Evolutionary conservation across 306 rosid species (phyloP).

Genomic region (Potentilla sterilis): DNA sequence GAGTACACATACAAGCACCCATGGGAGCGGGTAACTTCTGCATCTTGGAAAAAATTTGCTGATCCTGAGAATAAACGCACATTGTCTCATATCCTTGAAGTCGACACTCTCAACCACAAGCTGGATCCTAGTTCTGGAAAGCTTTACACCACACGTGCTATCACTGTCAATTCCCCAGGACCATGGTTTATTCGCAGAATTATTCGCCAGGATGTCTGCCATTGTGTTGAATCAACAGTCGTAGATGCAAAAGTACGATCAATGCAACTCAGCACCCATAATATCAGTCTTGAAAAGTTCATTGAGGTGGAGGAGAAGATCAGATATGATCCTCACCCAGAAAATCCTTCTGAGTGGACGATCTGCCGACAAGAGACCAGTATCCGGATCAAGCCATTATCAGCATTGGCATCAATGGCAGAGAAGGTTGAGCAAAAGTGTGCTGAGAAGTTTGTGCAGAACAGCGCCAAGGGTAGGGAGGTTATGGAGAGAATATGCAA

Average conservation of each 20-base stretch:
- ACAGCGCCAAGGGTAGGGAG: conserved; percentile 83
- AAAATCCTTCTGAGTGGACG: conserved; percentile 64
- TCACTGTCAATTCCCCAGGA: conserved; percentile 74
- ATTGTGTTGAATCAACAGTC: conserved; percentile 65
- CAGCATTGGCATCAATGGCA: conserved; percentile 81
- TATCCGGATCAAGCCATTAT: conserved; percentile 72
- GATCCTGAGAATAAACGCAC: conserved; percentile 75
- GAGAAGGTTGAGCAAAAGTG: conserved; percentile 87
- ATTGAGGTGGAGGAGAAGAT: conserved; percentile 77
- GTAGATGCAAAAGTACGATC: conserved; percentile 59
- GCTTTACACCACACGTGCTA: conserved; percentile 70
- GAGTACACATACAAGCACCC: conserved; percentile 89
- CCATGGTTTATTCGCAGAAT: conserved; percentile 77
- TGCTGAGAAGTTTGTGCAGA: conserved; percentile 79
- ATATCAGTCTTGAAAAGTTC: conserved; percentile 73
- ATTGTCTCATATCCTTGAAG: conserved; percentile 75
- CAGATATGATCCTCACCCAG: conserved; percentile 69
- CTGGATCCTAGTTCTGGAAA: conserved; percentile 58
- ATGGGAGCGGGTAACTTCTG: conserved; percentile 87
- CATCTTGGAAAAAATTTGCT: conserved; percentile 90
- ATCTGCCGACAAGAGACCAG: conserved; percentile 76
- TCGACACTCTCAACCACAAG: conserved; percentile 65
- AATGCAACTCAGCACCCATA: conserved; percentile 57
- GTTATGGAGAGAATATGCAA: conserved; percentile 94
- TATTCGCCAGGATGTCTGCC: conserved; percentile 84